Evolutionary conservation across 2,329 filamentous ascomycete genomes (phyloP).

Genomic region (Magnaporthiopsis rhizophila): DNA sequence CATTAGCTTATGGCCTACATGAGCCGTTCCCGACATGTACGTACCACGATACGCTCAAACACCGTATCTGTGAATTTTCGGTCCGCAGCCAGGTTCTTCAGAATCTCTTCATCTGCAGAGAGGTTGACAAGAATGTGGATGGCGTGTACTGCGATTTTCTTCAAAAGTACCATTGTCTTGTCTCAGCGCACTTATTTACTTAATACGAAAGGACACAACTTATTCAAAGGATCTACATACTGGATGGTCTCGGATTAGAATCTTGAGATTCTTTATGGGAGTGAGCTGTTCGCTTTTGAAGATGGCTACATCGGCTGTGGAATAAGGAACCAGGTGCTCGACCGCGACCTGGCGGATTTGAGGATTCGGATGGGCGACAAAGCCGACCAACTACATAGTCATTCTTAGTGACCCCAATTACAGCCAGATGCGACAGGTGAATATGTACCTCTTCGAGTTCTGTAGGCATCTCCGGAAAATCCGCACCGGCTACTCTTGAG

Average conservation of each 20-base stretch:
- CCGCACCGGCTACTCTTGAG: slow-evolving; percentile 8
- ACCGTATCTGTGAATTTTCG: slow-evolving; percentile 72
- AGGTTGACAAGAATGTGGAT: slow-evolving; percentile 86
- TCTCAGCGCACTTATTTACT: neutral
- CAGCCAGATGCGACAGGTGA: slow-evolving; percentile 7
- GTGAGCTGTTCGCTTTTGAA: slow-evolving; percentile 77
- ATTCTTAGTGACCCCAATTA: slow-evolving; percentile 3
- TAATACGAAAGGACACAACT: neutral
- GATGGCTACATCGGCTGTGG: slow-evolving; percentile 61
- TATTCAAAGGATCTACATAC: slow-evolving; percentile 39
- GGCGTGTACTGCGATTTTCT: slow-evolving; percentile 90
- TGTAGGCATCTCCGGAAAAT: slow-evolving; percentile 51
- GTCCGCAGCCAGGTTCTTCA: slow-evolving; percentile 66
- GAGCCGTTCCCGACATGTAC: slow-evolving; percentile 15
- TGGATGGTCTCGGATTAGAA: slow-evolving; percentile 74
- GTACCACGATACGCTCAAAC: slow-evolving; percentile 65
- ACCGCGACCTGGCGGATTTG: slow-evolving; percentile 80
- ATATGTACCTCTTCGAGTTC: slow-evolving; percentile 71
- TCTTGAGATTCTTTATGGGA: slow-evolving; percentile 79
- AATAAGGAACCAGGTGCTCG: slow-evolving; percentile 81
- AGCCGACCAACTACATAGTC: slow-evolving; percentile 67
- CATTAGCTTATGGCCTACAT: neutral
- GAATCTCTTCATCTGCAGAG: slow-evolving; percentile 66
- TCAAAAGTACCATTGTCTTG: neutral
- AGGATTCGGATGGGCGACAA: slow-evolving; percentile 85